These are phyloP conservation scores for Phytophthora megakarya DNA, from an alignment of 352 stramenopile species.

Conservation along the genomic window DNA sequence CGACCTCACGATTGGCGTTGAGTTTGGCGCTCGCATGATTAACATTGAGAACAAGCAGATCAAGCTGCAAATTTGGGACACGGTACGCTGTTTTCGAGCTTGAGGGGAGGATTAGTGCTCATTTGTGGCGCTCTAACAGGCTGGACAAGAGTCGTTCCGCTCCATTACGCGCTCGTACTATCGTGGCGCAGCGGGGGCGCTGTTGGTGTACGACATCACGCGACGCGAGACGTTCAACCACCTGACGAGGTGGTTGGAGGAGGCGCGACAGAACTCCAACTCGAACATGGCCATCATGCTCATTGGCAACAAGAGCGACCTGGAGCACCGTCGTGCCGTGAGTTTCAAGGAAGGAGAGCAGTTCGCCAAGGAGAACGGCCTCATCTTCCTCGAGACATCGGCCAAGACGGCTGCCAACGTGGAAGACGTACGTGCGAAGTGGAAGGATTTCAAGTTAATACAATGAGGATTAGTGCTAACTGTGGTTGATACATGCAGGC, in stretches of 20 bases:
- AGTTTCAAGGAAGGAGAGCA: constrained; percentile 97
- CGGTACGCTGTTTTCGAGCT: constrained; percentile 42
- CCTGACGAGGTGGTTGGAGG: constrained; percentile 97
- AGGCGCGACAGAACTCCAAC: constrained; percentile 98
- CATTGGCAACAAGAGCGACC: constrained; percentile 98
- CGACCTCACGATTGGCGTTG: constrained; percentile 99
- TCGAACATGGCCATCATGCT: constrained; percentile 99
- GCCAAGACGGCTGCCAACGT: constrained; percentile 99
- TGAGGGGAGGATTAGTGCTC: not conserved
- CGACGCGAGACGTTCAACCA: constrained; percentile 99
- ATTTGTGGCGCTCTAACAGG: constrained; percentile 52
- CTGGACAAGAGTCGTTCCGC: constrained; percentile 99
- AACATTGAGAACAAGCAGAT: constrained; percentile 98
- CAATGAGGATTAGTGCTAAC: not conserved
- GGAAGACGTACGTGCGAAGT: constrained; percentile 90
- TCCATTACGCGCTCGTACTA: constrained; percentile 99
- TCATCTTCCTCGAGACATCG: constrained; percentile 99
- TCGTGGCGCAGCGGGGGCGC: constrained; percentile 94
- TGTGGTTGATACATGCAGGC: constrained; percentile 50
- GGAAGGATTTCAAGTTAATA: not conserved
- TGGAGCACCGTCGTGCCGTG: constrained; percentile 96
- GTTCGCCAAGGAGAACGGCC: constrained; percentile 98
- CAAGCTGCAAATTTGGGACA: constrained; percentile 99
- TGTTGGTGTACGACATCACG: constrained; percentile 99
- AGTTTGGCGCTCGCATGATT: constrained; percentile 99